A percentile compares a stretch with the other conserved stretches of the same genome.
Conservation (phyloP, 2,329 filamentous ascomycete species). For the Pyrenophora teres region DNA sequence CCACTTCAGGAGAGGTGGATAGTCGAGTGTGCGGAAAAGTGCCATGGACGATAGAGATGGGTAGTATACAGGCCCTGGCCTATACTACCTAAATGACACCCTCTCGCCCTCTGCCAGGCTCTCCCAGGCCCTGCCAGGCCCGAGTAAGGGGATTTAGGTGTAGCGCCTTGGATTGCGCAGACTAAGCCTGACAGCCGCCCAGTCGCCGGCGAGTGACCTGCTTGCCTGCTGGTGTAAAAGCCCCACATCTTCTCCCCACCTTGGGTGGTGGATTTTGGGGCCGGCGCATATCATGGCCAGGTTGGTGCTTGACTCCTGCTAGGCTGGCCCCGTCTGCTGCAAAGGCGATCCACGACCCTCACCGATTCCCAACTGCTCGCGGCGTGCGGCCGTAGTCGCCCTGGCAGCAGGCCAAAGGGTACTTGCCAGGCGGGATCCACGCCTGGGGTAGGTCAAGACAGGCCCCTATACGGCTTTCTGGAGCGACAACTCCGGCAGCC, state of each 20-base stretch:
- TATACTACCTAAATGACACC: slow-evolving; percentile 38
- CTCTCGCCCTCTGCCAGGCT: slow-evolving; percentile 28
- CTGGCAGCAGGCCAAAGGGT: slow-evolving; percentile 20
- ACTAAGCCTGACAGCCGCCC: slow-evolving; percentile 28
- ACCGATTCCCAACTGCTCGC: slow-evolving; percentile 18
- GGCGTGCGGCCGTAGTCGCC: slow-evolving; percentile 14
- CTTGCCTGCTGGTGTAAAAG: slow-evolving; percentile 17
- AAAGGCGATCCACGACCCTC: slow-evolving; percentile 38
- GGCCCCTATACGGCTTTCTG: slow-evolving; percentile 26
- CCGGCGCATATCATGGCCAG: slow-evolving; percentile 25
- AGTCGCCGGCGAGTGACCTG: slow-evolving; percentile 11
- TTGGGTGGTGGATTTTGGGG: slow-evolving; percentile 13
- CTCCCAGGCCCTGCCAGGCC: slow-evolving; percentile 4
- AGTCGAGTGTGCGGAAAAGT: slow-evolving; percentile 14
- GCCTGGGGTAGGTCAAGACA: slow-evolving; percentile 30
- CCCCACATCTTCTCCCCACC: slow-evolving; percentile 31
- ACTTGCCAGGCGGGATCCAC: slow-evolving; percentile 41
- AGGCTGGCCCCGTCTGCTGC: slow-evolving; percentile 27
- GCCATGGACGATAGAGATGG: slow-evolving; percentile 25
- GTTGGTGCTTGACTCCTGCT: slow-evolving; percentile 19
- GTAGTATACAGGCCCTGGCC: slow-evolving; percentile 23
- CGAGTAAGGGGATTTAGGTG: slow-evolving; percentile 31
- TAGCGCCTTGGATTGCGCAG: slow-evolving; percentile 28
- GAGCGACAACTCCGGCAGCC: slow-evolving; percentile 23
- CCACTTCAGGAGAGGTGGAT: slow-evolving; percentile 30